Base-by-base conservation (phyloP, 2,329 filamentous ascomycete genomes). In the Botrytis sinoallii region DNA sequence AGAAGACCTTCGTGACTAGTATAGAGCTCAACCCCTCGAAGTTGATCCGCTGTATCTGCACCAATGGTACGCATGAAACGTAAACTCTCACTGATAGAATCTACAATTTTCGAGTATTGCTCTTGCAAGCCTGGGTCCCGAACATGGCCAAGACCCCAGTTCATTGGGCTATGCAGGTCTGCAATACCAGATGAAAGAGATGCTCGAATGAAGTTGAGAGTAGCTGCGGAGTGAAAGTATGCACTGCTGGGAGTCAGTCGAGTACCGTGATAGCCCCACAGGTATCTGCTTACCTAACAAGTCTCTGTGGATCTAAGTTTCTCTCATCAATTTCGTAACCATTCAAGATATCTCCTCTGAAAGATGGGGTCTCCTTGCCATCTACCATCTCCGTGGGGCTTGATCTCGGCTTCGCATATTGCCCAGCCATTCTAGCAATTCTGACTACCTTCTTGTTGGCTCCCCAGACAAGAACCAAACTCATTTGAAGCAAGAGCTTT, bases 401-500 rank as follows among this genome's bases (percentile, higher is more conserved):
- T 6, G 94, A 97, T 73, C 96, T 87, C 3, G 95, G 96, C 84
- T 99, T 99, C 44, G 96, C 96, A 81, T 97, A 99, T 86, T 99
- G 96, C 5, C 96, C 96, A 20, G 96, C 96, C 90, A 98, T 98
- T 75, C 96, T 90, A 25, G 94, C 96, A 80, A 99, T 97, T 78
- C 96, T 90, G 66, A 99, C 94, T 6, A 99, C 94, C 9, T 93
- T 93, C 84, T 90, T 90, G 83, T 88, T 86, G 74, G 87, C 87
- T 78, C 93, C 96, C 92, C 95, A 98, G 82, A 98, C 95, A 75
- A 99, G 87, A 1, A 99, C 93, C 78, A 99, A 85, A 77, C 93
- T 97, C 95, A 99, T 98, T 84, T 99, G 96, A 74, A 99, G 86
- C 44, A 99, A 88, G 40, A 99, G 89, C 85, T 98, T 98, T 83